These are phyloP conservation scores for Aspergillus sp. DNA, from an alignment of 2,329 filamentous ascomycete species.

Conservation along the genomic window DNA sequence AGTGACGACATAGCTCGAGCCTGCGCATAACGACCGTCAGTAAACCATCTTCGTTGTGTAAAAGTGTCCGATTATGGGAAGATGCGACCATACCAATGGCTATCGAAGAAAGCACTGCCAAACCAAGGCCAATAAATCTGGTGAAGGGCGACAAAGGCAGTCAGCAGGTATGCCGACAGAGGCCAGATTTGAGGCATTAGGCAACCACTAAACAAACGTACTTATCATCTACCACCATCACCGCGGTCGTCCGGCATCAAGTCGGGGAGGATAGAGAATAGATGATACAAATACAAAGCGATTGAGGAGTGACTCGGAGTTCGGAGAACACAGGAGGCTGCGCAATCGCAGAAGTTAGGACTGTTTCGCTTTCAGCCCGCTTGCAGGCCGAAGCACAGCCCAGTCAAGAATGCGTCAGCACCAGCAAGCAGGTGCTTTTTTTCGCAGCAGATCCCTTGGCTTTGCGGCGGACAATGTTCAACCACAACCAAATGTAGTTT, in stretches of 20 bases:
- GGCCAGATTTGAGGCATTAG: not conserved
- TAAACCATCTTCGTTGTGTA: not conserved
- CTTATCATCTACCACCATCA: not conserved
- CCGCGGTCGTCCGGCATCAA: not conserved
- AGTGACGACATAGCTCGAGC: conserved; percentile 96
- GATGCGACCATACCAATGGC: conserved; percentile 40
- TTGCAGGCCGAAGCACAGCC: not conserved
- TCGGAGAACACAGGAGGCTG: not conserved
- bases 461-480: not conserved
- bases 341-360: not conserved
- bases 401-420: not conserved
- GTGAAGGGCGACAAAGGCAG: not conserved
- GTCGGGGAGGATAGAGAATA: not conserved
- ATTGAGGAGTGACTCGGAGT: not conserved
- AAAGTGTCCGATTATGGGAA: not conserved
- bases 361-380: not conserved
- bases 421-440: not conserved
- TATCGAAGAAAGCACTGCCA: conserved; percentile 48
- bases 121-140: conserved; percentile 47
- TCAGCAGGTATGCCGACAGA: not conserved
- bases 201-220: not conserved
- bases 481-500: too few relatives aligned
- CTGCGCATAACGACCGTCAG: conserved; percentile 45
- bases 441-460: not conserved
- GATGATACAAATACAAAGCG: not conserved